These are phyloP conservation scores for Leptographium lundbergii DNA, from an alignment of 2,329 filamentous ascomycete species.

Conservation along the genomic window DNA sequence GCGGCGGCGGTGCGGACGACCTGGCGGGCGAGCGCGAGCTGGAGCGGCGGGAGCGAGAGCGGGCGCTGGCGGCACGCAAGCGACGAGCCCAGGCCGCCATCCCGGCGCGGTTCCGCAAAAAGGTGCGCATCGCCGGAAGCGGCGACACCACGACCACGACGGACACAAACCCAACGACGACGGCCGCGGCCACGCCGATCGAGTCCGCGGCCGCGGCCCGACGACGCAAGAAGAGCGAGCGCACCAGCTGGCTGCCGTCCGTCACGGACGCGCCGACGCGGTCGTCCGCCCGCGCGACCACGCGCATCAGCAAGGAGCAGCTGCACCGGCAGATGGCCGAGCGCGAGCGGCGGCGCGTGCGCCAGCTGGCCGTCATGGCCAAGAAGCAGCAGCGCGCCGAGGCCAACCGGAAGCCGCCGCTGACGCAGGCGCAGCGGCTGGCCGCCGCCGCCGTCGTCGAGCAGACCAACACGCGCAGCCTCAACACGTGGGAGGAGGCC, in stretches of 20 bases:
- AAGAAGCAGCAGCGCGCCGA: slow-evolving; percentile 57
- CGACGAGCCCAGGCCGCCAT: slow-evolving; percentile 68
- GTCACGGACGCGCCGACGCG: slow-evolving; percentile 42
- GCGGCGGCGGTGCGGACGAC: slow-evolving; percentile 42
- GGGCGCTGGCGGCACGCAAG: slow-evolving; percentile 57
- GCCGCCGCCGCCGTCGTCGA: slow-evolving; percentile 75
- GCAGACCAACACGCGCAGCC: slow-evolving; percentile 73
- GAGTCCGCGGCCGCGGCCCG: background rate
- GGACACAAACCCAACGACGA: slow-evolving; percentile 23
- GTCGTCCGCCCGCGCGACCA: slow-evolving; percentile 45
- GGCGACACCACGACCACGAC: slow-evolving; percentile 21
- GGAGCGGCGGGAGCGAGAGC: slow-evolving; percentile 60
- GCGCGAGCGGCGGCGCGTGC: slow-evolving; percentile 56
- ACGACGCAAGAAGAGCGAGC: slow-evolving; percentile 40
- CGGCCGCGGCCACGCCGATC: slow-evolving; percentile 15
- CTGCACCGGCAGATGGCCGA: slow-evolving; percentile 61
- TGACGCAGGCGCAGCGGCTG: slow-evolving; percentile 80
- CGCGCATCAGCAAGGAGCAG: slow-evolving; percentile 46
- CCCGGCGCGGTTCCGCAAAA: slow-evolving; percentile 59
- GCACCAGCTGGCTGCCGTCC: slow-evolving; percentile 45
- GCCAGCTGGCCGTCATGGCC: slow-evolving; percentile 56
- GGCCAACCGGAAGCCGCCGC: slow-evolving; percentile 61
- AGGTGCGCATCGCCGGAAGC: slow-evolving; percentile 50
- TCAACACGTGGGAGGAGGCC: slow-evolving; percentile 88
- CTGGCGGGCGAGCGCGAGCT: slow-evolving; percentile 80